Conservation (phyloP, 139 green algal genomes). For the Coelastrella sp. region DNA sequence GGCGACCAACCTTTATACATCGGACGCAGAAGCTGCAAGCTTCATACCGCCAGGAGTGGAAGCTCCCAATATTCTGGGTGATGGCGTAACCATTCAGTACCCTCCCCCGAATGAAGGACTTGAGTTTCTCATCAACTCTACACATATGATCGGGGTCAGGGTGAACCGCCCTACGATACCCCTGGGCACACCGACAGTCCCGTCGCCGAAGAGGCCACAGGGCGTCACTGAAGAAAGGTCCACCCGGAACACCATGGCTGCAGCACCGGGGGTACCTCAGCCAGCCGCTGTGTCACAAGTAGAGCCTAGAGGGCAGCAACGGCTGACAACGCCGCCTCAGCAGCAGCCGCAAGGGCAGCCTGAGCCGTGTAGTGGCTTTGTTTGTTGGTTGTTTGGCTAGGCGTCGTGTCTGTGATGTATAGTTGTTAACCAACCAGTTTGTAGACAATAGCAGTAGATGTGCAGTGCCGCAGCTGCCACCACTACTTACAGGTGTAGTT, state of each 20-base stretch:
- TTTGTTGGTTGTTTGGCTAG: neutral
- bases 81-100: neutral
- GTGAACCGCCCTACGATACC: neutral
- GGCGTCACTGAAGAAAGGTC: neutral
- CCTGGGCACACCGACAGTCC: neutral
- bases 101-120: neutral
- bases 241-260: neutral
- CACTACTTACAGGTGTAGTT: too few relatives aligned
- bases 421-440: too few relatives aligned
- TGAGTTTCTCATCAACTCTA: neutral
- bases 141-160: neutral
- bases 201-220: neutral
- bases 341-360: neutral
- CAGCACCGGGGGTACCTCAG: neutral
- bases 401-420: neutral
- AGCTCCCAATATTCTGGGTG: conserved; percentile 16
- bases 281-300: neutral
- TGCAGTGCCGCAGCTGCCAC: too few relatives aligned
- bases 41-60: conserved; percentile 2
- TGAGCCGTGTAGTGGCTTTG: neutral
- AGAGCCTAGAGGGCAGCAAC: neutral
- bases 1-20: neutral
- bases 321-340: neutral
- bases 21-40: neutral
- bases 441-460: too few relatives aligned